Percentiles rank a stretch among this genome's conserved stretches.
phyloP scores from a whole-genome alignment of 352 stramenopile genomes.

The Pythium vanterpoolii region DNA sequence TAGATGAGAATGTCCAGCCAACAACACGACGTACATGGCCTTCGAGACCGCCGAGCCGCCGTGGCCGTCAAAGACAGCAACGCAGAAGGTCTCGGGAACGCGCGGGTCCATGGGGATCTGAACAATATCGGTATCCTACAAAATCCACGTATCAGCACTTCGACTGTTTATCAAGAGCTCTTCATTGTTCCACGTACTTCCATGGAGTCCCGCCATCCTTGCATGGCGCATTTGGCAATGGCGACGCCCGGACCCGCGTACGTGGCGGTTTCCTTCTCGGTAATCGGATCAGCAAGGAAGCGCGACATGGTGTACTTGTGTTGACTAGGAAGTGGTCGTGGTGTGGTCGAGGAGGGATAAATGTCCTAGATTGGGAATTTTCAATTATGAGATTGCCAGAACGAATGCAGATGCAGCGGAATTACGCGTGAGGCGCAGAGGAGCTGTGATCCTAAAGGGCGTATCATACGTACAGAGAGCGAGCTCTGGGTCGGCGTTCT shows the following conservation, averaged over 20 bases:
- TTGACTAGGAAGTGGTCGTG: neutral
- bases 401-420: too few species aligned
- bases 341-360: neutral
- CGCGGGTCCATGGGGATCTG: constrained; percentile 57
- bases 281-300: constrained; percentile 82
- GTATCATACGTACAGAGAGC: constrained; percentile 3
- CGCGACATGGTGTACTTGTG: constrained; percentile 50
- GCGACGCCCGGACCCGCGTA: constrained; percentile 40
- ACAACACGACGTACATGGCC: constrained; percentile 51
- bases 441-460: neutral
- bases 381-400: too few species aligned
- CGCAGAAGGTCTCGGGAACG: constrained; percentile 52
- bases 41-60: constrained; percentile 64
- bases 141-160: neutral
- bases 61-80: constrained; percentile 85
- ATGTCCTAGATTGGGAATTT: neutral
- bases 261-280: constrained; percentile 57
- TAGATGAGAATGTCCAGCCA: neutral
- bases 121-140: constrained; percentile 72
- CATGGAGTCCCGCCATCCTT: constrained; percentile 85
- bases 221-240: constrained; percentile 77
- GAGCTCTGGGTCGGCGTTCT: constrained; percentile 13
- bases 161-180: neutral
- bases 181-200: constrained; percentile 38
- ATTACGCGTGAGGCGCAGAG: too few species aligned